These are phyloP conservation scores for Talaromyces sp. DNA, from an alignment of 2,329 filamentous ascomycete genomes.

Conservation along the genomic window DNA sequence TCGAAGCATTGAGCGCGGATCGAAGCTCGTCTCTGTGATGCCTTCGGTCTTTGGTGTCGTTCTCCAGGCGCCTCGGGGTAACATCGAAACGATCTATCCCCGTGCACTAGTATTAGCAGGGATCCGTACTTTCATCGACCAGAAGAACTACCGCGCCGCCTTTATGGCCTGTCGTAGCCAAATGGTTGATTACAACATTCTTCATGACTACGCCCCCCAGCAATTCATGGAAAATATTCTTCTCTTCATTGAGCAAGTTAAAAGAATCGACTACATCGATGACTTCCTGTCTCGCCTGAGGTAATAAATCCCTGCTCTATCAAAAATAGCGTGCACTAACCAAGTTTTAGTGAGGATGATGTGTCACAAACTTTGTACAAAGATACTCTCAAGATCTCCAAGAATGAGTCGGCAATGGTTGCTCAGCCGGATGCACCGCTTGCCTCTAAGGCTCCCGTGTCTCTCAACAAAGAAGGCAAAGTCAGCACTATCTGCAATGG, in stretches of 20 bases:
- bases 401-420: conserved; percentile 30
- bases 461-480: conserved; percentile 56
- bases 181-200: conserved; percentile 95
- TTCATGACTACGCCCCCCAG: conserved; percentile 87
- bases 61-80: conserved; percentile 93
- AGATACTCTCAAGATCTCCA: conserved; percentile 67
- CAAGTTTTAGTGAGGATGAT: conserved; percentile 69
- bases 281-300: conserved; percentile 85
- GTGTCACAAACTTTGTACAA: conserved; percentile 93
- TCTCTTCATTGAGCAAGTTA: conserved; percentile 81
- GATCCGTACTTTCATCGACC: conserved; percentile 78
- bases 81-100: conserved; percentile 92
- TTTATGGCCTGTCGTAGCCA: conserved; percentile 89
- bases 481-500: conserved; percentile 88
- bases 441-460: conserved; percentile 8
- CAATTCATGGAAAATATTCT: conserved; percentile 79
- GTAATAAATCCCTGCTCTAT: conserved; percentile 49
- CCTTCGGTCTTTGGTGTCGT: conserved; percentile 84
- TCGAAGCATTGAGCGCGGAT: conserved; percentile 86
- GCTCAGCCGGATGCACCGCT: conserved; percentile 26
- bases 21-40: conserved; percentile 82
- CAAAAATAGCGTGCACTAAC: conserved; percentile 30
- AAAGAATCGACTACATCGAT: conserved; percentile 80
- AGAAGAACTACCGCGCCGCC: conserved; percentile 78
- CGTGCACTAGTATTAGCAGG: conserved; percentile 89